Conservation (phyloP, 2,329 filamentous ascomycete genomes). For the Aspergillus fumigatiaffinis region DNA sequence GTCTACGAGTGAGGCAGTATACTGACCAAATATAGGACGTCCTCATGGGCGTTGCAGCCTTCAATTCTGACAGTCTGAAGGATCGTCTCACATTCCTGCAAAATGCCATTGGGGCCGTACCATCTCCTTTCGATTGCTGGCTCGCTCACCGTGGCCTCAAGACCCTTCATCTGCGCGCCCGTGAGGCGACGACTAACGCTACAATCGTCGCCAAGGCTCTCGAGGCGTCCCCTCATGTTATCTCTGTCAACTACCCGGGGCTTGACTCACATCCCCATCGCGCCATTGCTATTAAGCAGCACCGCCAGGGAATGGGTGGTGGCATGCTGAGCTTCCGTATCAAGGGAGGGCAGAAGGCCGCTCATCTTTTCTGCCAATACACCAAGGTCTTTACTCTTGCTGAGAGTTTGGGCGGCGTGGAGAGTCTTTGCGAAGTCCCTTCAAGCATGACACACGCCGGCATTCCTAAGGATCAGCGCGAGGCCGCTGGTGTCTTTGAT, state of each 20-base stretch:
- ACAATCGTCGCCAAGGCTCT: slow-evolving; percentile 71
- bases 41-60: slow-evolving; percentile 93
- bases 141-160: slow-evolving; percentile 95
- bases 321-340: slow-evolving; percentile 98
- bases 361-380: slow-evolving; percentile 85
- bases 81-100: slow-evolving; percentile 83
- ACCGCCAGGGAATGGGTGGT: slow-evolving; percentile 89
- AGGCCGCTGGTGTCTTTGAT: slow-evolving; percentile 90
- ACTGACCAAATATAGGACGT: slow-evolving; percentile 60
- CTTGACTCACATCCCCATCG: slow-evolving; percentile 83
- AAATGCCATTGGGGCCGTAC: slow-evolving; percentile 94
- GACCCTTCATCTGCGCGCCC: slow-evolving; percentile 88
- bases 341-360: slow-evolving; percentile 76
- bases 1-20: not conserved
- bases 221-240: slow-evolving; percentile 73
- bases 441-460: slow-evolving; percentile 96
- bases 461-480: slow-evolving; percentile 84
- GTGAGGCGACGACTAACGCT: slow-evolving; percentile 80
- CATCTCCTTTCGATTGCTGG: slow-evolving; percentile 95
- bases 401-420: slow-evolving; percentile 87
- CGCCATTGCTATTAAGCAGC: slow-evolving; percentile 80
- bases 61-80: slow-evolving; percentile 79
- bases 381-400: slow-evolving; percentile 91
- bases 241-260: slow-evolving; percentile 93
- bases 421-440: slow-evolving; percentile 87